Evolutionary conservation across 2,329 filamentous ascomycete species (phyloP).

Genomic region (Sodiomyces alkalinus): DNA sequence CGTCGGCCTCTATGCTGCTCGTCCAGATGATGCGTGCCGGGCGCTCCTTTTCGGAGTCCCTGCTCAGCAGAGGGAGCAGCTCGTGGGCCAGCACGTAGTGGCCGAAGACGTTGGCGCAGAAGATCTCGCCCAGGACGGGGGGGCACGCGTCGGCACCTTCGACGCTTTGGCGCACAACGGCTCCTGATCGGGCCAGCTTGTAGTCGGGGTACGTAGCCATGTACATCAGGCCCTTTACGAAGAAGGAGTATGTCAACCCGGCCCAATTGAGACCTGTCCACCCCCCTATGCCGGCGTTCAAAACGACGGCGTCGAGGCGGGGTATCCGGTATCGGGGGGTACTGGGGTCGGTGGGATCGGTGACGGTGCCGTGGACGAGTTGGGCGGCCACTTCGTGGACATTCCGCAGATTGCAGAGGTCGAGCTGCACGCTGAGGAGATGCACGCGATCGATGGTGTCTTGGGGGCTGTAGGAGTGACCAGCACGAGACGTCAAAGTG

Average conservation of each 20-base stretch:
- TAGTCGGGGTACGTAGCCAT: constrained; percentile 63
- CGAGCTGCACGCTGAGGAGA: constrained; percentile 41
- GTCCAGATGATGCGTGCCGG: constrained; percentile 72
- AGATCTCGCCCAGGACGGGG: constrained; percentile 62
- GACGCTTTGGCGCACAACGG: neutral
- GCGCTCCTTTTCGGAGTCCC: constrained; percentile 21
- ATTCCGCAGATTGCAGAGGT: constrained; percentile 41
- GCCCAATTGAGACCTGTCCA: constrained; percentile 69
- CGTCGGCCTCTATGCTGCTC: constrained; percentile 58
- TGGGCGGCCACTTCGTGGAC: constrained; percentile 32
- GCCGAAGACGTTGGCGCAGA: constrained; percentile 86
- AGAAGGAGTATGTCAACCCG: constrained; percentile 33
- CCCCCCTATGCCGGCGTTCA: constrained; percentile 80
- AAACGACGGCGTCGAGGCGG: constrained; percentile 62
- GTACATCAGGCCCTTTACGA: constrained; percentile 47
- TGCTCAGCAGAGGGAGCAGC: constrained; percentile 57
- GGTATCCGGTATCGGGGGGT: constrained; percentile 30
- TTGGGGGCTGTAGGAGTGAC: constrained; percentile 21
- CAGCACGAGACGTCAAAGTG: constrained; percentile 21
- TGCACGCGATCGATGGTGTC: constrained; percentile 36
- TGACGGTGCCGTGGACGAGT: constrained; percentile 27
- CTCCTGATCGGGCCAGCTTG: constrained; percentile 46
- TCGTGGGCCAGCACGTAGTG: constrained; percentile 83
- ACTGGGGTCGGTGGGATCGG: constrained; percentile 27
- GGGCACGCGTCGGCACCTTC: constrained; percentile 27